phyloP scores from a whole-genome alignment of 2,329 filamentous ascomycete species.

The Claviceps arundinis region DNA sequence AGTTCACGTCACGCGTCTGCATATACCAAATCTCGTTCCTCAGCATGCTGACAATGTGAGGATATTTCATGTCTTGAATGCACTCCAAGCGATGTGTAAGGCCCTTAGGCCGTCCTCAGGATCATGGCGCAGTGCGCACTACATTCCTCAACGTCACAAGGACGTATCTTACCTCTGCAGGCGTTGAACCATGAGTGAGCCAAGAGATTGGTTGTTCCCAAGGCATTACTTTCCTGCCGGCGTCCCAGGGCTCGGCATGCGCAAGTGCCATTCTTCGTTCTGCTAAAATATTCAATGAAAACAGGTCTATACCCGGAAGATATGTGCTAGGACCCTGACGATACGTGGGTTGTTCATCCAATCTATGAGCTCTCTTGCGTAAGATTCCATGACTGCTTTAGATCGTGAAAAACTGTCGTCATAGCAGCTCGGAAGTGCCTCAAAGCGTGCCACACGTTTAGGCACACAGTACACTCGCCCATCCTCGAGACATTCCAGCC shows the following conservation, averaged over 20 bases:
- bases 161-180: too few relatives aligned
- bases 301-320: slow-evolving; percentile 2
- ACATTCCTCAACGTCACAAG: too few relatives aligned
- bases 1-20: too few relatives aligned
- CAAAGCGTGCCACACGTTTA: background rate
- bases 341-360: slow-evolving; percentile 6
- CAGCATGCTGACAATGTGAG: background rate
- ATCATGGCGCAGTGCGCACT: too few relatives aligned
- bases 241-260: slow-evolving; percentile 3
- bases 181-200: too few relatives aligned
- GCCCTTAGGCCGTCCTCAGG: too few relatives aligned
- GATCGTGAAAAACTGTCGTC: slow-evolving; percentile 3
- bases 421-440: background rate
- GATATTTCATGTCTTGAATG: background rate
- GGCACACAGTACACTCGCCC: too few relatives aligned
- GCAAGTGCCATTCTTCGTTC: slow-evolving; percentile 4
- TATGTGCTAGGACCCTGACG: slow-evolving; percentile 6
- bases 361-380: too few relatives aligned
- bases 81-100: too few relatives aligned
- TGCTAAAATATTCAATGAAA: slow-evolving; percentile 5
- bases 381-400: slow-evolving; percentile 4
- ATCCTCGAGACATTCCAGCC: too few relatives aligned
- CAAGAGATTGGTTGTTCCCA: too few relatives aligned
- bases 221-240: slow-evolving; percentile 2
- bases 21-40: background rate